phyloP scores from a whole-genome alignment of 83 land plant genomes.

The Diphasiastrum complanatum region DNA sequence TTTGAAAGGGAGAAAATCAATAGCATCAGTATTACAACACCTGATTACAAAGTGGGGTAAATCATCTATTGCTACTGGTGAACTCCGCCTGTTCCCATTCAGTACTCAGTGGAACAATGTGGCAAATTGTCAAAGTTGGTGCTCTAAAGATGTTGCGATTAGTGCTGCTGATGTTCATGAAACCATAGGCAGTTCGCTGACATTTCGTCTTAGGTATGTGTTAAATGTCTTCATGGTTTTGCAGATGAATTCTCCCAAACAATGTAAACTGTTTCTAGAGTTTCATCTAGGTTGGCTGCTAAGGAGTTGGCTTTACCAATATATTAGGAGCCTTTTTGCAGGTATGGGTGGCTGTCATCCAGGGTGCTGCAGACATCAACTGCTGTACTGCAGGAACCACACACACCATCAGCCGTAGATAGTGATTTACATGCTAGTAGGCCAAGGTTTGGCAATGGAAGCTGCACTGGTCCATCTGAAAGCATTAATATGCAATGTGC shows the following conservation, averaged over 20 bases:
- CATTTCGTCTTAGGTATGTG: slow-evolving; percentile 55
- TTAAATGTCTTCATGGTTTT: too few relatives aligned
- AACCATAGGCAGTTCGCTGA: slow-evolving; percentile 42
- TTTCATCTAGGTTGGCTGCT: too few relatives aligned
- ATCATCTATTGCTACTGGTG: slow-evolving; percentile 49
- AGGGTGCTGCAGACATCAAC: slow-evolving; percentile 13
- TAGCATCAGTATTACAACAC: slow-evolving; percentile 71
- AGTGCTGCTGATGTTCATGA: slow-evolving; percentile 53
- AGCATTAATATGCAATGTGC: too few relatives aligned
- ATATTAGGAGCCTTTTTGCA: too few relatives aligned
- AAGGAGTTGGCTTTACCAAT: too few relatives aligned
- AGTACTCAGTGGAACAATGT: slow-evolving; percentile 20
- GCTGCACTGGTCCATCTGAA: too few relatives aligned
- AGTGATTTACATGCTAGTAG: too few relatives aligned
- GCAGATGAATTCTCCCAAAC: too few relatives aligned
- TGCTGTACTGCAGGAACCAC: too few relatives aligned
- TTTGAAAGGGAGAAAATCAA: slow-evolving; percentile 58
- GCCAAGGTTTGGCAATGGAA: too few relatives aligned
- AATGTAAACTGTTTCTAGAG: too few relatives aligned
- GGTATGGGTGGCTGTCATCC: slow-evolving; percentile 37
- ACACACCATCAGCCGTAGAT: too few relatives aligned
- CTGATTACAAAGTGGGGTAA: slow-evolving; percentile 69
- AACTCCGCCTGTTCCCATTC: slow-evolving; percentile 51
- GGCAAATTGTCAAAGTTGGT: slow-evolving; percentile 37
- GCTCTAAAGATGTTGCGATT: slow-evolving; percentile 29